A percentile compares a stretch with the other conserved stretches of the same genome.
Evolutionary conservation across 257 asterid genomes (phyloP).

Genomic region (Forsythia viridissima): DNA sequence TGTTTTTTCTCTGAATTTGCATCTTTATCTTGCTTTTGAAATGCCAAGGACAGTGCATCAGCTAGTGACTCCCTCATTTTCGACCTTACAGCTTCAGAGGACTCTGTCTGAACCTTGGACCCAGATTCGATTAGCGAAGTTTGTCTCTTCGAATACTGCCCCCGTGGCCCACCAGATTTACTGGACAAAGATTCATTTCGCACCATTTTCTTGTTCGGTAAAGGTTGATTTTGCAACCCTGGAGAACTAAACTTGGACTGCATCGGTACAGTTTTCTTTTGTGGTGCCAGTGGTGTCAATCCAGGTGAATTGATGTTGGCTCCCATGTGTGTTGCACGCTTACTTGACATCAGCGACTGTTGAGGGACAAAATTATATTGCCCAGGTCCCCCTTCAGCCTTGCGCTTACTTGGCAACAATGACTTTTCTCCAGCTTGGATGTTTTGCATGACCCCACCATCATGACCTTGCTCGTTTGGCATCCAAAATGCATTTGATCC

Average conservation of each 20-base stretch:
- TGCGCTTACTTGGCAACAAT: slow-evolving; percentile 61
- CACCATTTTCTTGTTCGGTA: slow-evolving; percentile 45
- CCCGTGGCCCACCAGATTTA: slow-evolving; percentile 60
- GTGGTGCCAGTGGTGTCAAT: slow-evolving; percentile 35
- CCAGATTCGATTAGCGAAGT: slow-evolving; percentile 48
- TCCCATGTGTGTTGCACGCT: slow-evolving; percentile 50
- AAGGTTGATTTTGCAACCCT: slow-evolving; percentile 32
- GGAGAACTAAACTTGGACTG: slow-evolving; percentile 46
- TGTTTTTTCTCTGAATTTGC: slow-evolving; percentile 37
- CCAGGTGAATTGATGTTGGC: slow-evolving; percentile 32
- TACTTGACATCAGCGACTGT: slow-evolving; percentile 46
- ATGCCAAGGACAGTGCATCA: slow-evolving; percentile 69
- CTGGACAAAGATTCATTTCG: slow-evolving; percentile 60
- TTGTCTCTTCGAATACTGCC: slow-evolving; percentile 63
- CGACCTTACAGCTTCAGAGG: slow-evolving; percentile 76
- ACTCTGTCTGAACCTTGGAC: slow-evolving; percentile 52
- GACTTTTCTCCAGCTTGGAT: slow-evolving; percentile 39
- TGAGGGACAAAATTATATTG: slow-evolving; percentile 35
- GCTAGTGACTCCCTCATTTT: slow-evolving; percentile 93
- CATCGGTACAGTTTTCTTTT: slow-evolving; percentile 37
- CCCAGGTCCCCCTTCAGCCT: slow-evolving; percentile 61
- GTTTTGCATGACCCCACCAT: slow-evolving; percentile 26
- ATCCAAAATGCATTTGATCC: slow-evolving; percentile 38
- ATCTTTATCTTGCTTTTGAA: slow-evolving; percentile 37
- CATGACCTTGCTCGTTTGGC: slow-evolving; percentile 35